These are phyloP conservation scores for Aureobasidium sp. DNA, from an alignment of 2,329 filamentous ascomycete genomes.

Conservation along the genomic window DNA sequence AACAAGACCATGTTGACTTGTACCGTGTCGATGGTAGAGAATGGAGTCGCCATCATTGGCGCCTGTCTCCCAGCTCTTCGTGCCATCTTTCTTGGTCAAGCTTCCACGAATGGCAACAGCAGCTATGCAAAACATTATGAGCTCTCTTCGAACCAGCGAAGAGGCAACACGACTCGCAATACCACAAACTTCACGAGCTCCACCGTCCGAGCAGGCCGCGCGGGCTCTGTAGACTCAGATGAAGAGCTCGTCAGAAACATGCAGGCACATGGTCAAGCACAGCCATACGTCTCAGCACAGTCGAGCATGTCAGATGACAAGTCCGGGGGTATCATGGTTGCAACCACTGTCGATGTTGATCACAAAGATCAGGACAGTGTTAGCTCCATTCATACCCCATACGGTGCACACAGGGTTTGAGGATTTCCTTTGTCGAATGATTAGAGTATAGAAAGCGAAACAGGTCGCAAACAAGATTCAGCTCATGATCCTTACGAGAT, in stretches of 20 bases:
- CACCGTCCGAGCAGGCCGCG: not conserved
- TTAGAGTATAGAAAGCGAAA: not conserved
- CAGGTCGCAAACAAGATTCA: too few species aligned
- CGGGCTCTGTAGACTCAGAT: not conserved
- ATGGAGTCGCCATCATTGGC: constrained; percentile 13
- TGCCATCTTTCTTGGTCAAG: constrained; percentile 1
- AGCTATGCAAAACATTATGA: constrained; percentile 12
- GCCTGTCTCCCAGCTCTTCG: constrained; percentile 10
- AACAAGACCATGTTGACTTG: constrained; percentile 15
- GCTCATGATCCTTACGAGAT: too few species aligned
- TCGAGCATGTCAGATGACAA: constrained; percentile 7
- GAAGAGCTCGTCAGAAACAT: constrained; percentile 11
- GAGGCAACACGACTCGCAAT: not conserved
- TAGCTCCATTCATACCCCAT: not conserved
- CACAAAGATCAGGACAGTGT: constrained; percentile 4
- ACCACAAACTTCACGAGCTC: not conserved
- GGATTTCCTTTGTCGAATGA: not conserved
- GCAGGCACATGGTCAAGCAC: constrained; percentile 10
- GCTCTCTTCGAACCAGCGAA: constrained; percentile 1
- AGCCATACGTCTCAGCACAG: constrained; percentile 1
- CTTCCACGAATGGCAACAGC: not conserved
- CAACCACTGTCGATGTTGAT: constrained; percentile 5
- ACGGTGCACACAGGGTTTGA: not conserved
- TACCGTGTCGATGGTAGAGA: constrained; percentile 12
- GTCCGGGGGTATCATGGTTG: not conserved